A percentile compares a stretch with the other conserved stretches of the same genome.
phyloP scores from a whole-genome alignment of 176 grass and related monocot species.

The Avena atlantica region DNA sequence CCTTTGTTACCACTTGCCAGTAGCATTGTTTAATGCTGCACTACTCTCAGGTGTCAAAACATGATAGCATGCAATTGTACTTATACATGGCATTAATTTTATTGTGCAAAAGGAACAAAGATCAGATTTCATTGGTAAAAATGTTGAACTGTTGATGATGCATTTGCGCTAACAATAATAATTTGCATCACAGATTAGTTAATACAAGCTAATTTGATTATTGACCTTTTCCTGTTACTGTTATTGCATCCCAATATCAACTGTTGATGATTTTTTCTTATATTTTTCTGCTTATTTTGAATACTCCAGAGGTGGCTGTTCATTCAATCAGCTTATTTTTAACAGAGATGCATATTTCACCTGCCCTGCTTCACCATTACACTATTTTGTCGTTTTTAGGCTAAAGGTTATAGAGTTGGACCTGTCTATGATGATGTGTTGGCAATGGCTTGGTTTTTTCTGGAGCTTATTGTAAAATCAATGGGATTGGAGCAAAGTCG shows the following conservation, averaged over 20 bases:
- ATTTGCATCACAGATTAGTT: conserved; percentile 2
- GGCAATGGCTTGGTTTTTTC: conserved; percentile 99
- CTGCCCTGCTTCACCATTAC: conserved; percentile 38
- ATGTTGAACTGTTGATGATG: neutral
- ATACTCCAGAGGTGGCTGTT: neutral
- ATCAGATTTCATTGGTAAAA: neutral
- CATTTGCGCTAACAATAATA: neutral
- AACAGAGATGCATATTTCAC: conserved; percentile 30
- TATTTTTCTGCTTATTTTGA: too few relatives aligned
- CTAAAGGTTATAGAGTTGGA: conserved; percentile 99
- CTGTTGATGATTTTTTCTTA: neutral
- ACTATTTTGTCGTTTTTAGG: conserved; percentile 58
- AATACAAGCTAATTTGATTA: neutral
- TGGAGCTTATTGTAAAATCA: conserved; percentile 99
- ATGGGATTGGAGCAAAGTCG: conserved; percentile 96
- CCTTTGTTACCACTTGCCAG: conserved; percentile 6
- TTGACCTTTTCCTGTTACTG: neutral
- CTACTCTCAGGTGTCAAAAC: neutral
- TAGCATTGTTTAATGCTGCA: conserved; percentile 18
- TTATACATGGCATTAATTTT: neutral
- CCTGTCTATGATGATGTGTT: conserved; percentile 99
- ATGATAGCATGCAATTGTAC: conserved; percentile 1
- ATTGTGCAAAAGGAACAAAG: neutral
- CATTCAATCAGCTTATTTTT: conserved; percentile 37
- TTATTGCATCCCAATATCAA: conserved; percentile 34